These are phyloP conservation scores for Firmiana major DNA, from an alignment of 345 rosid species.

Conservation along the genomic window DNA sequence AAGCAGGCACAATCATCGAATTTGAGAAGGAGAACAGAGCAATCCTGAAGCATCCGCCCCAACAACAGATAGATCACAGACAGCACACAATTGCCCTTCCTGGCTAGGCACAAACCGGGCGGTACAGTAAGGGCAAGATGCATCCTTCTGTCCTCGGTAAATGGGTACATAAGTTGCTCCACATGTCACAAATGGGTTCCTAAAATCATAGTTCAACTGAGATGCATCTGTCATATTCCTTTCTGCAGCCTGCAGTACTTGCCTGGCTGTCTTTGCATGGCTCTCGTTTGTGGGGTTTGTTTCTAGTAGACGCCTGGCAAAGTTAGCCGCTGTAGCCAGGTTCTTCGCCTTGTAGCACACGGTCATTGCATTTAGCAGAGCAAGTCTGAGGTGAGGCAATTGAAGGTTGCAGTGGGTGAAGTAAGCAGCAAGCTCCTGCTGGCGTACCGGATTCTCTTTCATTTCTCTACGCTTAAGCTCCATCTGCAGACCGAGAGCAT, in stretches of 20 bases:
- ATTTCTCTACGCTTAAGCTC: conserved; percentile 77
- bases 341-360: conserved; percentile 81
- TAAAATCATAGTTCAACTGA: conserved; percentile 74
- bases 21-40: conserved; percentile 77
- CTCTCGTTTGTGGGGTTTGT: conserved; percentile 66
- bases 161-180: conserved; percentile 89
- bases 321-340: conserved; percentile 68
- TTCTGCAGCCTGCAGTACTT: conserved; percentile 73
- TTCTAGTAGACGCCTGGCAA: conserved; percentile 72
- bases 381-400: conserved; percentile 71
- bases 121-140: conserved; percentile 75
- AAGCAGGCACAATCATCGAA: conserved; percentile 42
- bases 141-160: conserved; percentile 83
- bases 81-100: conserved; percentile 66
- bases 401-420: conserved; percentile 94
- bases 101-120: conserved; percentile 68
- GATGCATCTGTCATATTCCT: conserved; percentile 62
- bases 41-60: conserved; percentile 95
- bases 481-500: conserved; percentile 76
- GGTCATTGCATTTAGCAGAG: conserved; percentile 67
- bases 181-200: conserved; percentile 86
- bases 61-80: conserved; percentile 82
- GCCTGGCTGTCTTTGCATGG: conserved; percentile 77
- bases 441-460: conserved; percentile 61
- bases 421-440: conserved; percentile 95